Percentiles rank a stretch among this genome's conserved stretches.
phyloP scores from a whole-genome alignment of 352 stramenopile species.

The Aphanomyces astaci region DNA sequence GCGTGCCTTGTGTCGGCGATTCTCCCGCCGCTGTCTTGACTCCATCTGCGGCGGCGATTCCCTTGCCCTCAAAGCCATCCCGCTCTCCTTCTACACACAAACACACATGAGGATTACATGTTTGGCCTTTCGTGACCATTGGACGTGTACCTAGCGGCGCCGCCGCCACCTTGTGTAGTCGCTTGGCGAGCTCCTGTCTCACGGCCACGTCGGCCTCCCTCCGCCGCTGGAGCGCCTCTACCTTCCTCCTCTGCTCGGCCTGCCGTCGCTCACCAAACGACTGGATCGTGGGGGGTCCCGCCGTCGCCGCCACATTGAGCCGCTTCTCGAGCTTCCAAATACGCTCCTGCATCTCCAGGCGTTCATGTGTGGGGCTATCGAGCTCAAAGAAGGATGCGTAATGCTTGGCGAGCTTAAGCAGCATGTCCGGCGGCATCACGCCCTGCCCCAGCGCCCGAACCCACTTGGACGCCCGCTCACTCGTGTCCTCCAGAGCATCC shows the following conservation, averaged over 20 bases:
- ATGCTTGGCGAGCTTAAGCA: conserved; percentile 57
- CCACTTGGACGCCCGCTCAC: conserved; percentile 22
- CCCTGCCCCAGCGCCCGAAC: conserved; percentile 38
- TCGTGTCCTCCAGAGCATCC: conserved; percentile 30
- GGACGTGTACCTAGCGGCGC: background rate
- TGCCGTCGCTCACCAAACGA: conserved; percentile 71
- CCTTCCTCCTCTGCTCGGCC: conserved; percentile 68
- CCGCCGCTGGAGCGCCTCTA: conserved; percentile 58
- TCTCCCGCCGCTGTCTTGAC: too few species aligned
- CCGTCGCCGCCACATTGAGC: conserved; percentile 33
- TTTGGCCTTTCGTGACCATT: too few species aligned
- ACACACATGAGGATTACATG: too few species aligned
- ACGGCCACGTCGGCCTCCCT: conserved; percentile 70
- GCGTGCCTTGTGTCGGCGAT: background rate
- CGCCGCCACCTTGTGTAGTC: background rate
- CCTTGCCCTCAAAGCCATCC: too few species aligned
- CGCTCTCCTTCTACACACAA: too few species aligned
- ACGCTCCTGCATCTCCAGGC: conserved; percentile 48
- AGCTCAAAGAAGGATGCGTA: conserved; percentile 73
- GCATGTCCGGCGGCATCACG: conserved; percentile 29
- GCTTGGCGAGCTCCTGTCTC: conserved; percentile 47
- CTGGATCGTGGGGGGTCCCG: conserved; percentile 69
- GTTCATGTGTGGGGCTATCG: conserved; percentile 39
- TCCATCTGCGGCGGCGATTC: too few species aligned
- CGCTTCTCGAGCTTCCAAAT: conserved; percentile 68